Percentiles rank a stretch among this genome's conserved stretches.
phyloP scores from a whole-genome alignment of 1,284 basidiomycete genomes.

The Ceratobasidium sp. region DNA sequence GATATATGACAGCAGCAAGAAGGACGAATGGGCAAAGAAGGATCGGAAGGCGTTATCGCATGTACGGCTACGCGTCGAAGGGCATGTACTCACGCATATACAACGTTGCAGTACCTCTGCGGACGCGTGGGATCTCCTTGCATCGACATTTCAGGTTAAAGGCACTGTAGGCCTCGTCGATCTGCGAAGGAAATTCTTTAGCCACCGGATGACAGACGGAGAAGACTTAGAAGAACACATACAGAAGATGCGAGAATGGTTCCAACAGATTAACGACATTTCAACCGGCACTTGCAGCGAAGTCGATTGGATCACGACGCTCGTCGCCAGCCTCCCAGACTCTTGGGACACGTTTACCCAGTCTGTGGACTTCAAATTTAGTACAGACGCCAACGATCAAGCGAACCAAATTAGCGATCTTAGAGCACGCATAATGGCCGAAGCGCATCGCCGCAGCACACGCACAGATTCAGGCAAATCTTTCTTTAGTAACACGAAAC shows the following conservation, averaged over 20 bases:
- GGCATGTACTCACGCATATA: conserved; percentile 11
- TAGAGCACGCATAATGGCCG: neutral
- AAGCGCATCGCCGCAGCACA: neutral
- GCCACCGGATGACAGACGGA: neutral
- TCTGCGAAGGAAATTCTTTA: conserved; percentile 11
- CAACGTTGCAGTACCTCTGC: neutral
- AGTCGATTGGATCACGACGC: conserved; percentile 8
- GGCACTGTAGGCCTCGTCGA: conserved; percentile 1
- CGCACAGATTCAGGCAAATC: neutral
- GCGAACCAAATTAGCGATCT: conserved; percentile 2
- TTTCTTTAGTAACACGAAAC: neutral
- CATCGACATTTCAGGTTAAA: conserved; percentile 10
- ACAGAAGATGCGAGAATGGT: conserved; percentile 1
- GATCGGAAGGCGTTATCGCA: too few species aligned
- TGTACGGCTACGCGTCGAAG: neutral
- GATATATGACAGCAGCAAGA: too few species aligned
- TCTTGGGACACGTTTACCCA: conserved; percentile 25
- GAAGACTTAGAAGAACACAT: conserved; percentile 13
- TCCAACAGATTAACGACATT: conserved; percentile 4
- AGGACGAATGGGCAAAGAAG: too few species aligned
- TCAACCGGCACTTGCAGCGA: neutral
- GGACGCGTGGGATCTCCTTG: conserved; percentile 1
- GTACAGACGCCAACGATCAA: neutral
- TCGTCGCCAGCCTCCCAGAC: conserved; percentile 13
- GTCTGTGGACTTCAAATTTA: conserved; percentile 5